Evolutionary conservation across 2,329 filamentous ascomycete species (phyloP), one percentile per base, ranked within the genome.

Genomic region (Pseudocercospora musae): DNA sequence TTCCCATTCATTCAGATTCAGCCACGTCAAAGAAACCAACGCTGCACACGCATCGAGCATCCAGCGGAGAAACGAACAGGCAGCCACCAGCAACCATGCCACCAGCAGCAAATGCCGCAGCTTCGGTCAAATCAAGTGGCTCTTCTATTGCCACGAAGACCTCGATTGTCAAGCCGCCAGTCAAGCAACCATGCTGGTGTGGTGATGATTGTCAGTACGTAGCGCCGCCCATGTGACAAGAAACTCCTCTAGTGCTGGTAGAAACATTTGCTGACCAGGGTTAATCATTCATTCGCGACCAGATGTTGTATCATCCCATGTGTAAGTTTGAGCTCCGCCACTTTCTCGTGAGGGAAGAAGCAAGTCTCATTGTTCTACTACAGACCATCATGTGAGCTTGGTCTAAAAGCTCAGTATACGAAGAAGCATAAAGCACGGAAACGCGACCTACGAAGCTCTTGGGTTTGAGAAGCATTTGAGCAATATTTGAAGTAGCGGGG

Each of bases 111-210:
- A 62, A 65, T 15, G 64, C 65, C 27, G 62, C 65, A 13, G 52
- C 69, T 15, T 67, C 68, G 3, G 54, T 59, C 20, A 57, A 62
- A 53, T 67, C 68, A 9, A 58, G 66, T 25, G 60, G 65, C 7
- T 58, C 69, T 13, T 62, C 66, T n/a, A 60, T 60, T 25, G 57
- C 57, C 13, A 54, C 61, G 13, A 69, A 67, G 23, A 60, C 66
- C 53, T 56, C 64, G 15, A 68, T 66, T 15, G 67, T 68, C n/a
- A 54, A 54, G 31, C 29, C 52, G 1, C 65, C 66, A 8, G 66
- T 73, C 62, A 73, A 72, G 63, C 64, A 72, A 44, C 71, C 71
- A 31, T 74, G 73, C 66, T 74, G 73, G 73, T 74, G 73, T 54
- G 73, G 73, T 42, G 63, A 65, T 33, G 63, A 64, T 58, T 64